Base-by-base conservation (phyloP, 2,329 filamentous ascomycete species). In the Aspergillus niger region DNA sequence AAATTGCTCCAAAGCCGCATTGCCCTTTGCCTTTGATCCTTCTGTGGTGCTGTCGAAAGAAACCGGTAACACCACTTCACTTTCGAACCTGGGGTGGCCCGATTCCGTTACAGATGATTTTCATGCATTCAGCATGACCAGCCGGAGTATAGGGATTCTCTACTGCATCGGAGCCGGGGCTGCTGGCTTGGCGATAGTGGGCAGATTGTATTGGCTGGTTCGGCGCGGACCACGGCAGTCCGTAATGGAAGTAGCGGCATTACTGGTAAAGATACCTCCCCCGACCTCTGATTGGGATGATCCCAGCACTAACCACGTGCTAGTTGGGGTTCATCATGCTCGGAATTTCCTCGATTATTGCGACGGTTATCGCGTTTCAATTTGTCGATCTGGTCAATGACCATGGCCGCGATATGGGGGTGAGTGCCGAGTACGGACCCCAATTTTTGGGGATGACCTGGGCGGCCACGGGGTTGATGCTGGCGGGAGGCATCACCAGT, bases 321-420 rank as follows among this genome's bases (percentile, higher is more conserved):
- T 61, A 79, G 76, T 67, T 86, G n/a, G 81, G 82, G 0, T 85
- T 86, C 63, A 43, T 86, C 6, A 76, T 86, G 11, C 82, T 89
- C 68, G 89, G 89, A 3, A 87, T 88, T 55, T 87, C 89, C 51
- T 93, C 90, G 20, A 91, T 91, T 67, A 89, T 93, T 24, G 85
- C 87, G 26, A 90, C 85, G 0, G 88, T 89, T 17, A 74, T 87
- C 4, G 80, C 82, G 10, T 79, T 82, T 57, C 85, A 86, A 71
- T 84, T 81, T 3, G 73, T 79, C 2, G 67, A 81, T 17, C 68
- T 83, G 0, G 80, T 89, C 63, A 86, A 86, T 63, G 70, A 82
- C 28, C 79, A 85, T 57, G 84, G 83, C 4, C 72, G 80, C 15
- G 70, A 76, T 0, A 77, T 85, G 26, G 81, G 83, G 0, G 72